Percentiles rank a stretch among this genome's conserved stretches.
Conservation (phyloP, 2,329 filamentous ascomycete genomes). For the Xylaria sp. region DNA sequence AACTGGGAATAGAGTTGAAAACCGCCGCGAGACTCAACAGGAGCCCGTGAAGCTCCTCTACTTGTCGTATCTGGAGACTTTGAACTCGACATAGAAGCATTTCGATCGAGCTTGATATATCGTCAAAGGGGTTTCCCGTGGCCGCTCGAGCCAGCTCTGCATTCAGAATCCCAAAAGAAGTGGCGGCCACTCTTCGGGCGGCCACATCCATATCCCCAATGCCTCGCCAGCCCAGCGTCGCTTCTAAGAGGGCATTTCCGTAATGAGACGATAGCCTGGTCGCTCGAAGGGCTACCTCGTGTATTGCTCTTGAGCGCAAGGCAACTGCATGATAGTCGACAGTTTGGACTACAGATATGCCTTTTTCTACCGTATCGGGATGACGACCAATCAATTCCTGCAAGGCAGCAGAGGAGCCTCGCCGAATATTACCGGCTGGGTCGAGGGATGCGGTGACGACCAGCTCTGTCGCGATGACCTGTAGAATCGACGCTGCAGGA, state of each 20-base stretch:
- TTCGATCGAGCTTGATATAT: slow-evolving; percentile 53
- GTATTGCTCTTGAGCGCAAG: slow-evolving; percentile 82
- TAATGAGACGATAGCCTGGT: slow-evolving; percentile 75
- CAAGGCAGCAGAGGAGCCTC: slow-evolving; percentile 90
- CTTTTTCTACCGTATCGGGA: slow-evolving; percentile 82
- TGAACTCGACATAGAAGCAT: slow-evolving; percentile 59
- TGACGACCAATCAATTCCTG: slow-evolving; percentile 95
- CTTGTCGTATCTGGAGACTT: slow-evolving; percentile 65
- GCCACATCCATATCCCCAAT: slow-evolving; percentile 81
- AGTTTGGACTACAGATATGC: slow-evolving; percentile 86
- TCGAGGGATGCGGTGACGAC: slow-evolving; percentile 86
- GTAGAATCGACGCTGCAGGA: slow-evolving; percentile 67
- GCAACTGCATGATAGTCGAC: slow-evolving; percentile 96
- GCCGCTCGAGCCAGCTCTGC: slow-evolving; percentile 52
- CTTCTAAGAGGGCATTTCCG: slow-evolving; percentile 75
- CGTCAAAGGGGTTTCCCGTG: slow-evolving; percentile 40
- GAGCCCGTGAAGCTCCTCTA: slow-evolving; percentile 77
- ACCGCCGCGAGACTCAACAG: slow-evolving; percentile 71
- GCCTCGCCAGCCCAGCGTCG: slow-evolving; percentile 85
- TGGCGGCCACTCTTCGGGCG: slow-evolving; percentile 78
- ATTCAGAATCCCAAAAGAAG: slow-evolving; percentile 72
- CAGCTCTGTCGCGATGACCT: slow-evolving; percentile 83
- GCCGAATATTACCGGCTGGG: slow-evolving; percentile 89
- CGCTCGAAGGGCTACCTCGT: slow-evolving; percentile 77
- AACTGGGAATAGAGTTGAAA: slow-evolving; percentile 59